Base-by-base conservation (phyloP, 148 eudicot genomes). In the Diospyros lotus region DNA sequence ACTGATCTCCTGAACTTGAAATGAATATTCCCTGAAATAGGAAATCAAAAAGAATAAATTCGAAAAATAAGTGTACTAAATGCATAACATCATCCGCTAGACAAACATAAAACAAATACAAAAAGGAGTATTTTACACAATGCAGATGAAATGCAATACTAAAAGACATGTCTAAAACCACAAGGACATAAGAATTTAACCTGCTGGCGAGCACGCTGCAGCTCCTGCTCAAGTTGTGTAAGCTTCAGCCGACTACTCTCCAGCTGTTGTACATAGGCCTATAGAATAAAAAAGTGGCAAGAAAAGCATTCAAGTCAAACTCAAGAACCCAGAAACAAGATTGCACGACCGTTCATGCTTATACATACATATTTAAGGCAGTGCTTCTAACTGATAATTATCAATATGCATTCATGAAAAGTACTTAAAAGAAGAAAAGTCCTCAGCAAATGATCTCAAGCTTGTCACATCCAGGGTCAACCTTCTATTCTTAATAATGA, bases 1-100 rank as follows among this genome's bases (percentile, higher is more conserved):
- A 78, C 69, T 89, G 97, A 80, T 95, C 97, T 76, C 96, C 90
- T 5, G 86, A 52, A 63, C 72, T 88, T 39, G 97, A 92, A 67
- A 90, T 84, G 81, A 83, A 92, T 60, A 85, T 71, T 15, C 98
- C 98, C 92, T 90, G 73, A 52, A 83, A 48, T 11, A 66, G 18
- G 50, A 10, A 65, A 77, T 41, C 71, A 52, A n/a, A 53, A 58
- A 50, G 40, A 76, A 74, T 10, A 11, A 52, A 18, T 17, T 55
- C 64, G 40, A 40, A 42, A 73, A 17, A 18, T 45, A 1, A 52
- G 18, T 14, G 70, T 17, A 40, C 39, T 68, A 64, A 68, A 74
- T 13, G 55, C 50, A 51, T 3, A 58, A 71, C 14, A 74, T 13
- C 15, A 43, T 28, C 41, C 44, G 46, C 10, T 45, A 65, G 50